Evolutionary conservation across 1,139 yeast genomes (phyloP).

Genomic region (Debaryomyces fabryi): DNA sequence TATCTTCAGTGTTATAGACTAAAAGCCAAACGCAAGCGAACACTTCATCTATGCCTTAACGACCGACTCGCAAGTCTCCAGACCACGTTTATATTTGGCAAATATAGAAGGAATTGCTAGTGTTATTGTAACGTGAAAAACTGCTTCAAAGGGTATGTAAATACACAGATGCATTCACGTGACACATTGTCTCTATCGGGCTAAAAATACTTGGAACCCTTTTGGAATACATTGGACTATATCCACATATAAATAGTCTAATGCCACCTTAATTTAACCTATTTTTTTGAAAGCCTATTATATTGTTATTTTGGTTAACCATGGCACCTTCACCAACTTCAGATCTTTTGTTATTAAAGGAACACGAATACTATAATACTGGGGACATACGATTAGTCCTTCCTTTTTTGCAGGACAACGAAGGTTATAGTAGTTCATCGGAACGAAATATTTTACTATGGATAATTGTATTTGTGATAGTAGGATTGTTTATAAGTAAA

Average conservation of each 20-base stretch:
- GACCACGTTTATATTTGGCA: background rate
- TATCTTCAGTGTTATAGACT: background rate
- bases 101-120: background rate
- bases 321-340: conserved; percentile 22
- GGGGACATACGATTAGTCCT: conserved; percentile 22
- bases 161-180: background rate
- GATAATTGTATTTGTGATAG: background rate
- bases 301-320: background rate
- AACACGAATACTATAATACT: conserved; percentile 34
- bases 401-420: conserved; percentile 18
- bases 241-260: background rate
- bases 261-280: background rate
- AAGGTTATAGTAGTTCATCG: background rate
- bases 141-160: background rate
- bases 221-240: background rate
- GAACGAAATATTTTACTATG: background rate
- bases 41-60: background rate
- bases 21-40: background rate
- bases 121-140: background rate
- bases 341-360: conserved; percentile 28
- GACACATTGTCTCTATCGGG: background rate
- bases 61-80: background rate
- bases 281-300: background rate
- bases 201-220: background rate
- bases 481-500: background rate